phyloP scores from a whole-genome alignment of 2,329 filamentous ascomycete species.

The Fusarium coicis region DNA sequence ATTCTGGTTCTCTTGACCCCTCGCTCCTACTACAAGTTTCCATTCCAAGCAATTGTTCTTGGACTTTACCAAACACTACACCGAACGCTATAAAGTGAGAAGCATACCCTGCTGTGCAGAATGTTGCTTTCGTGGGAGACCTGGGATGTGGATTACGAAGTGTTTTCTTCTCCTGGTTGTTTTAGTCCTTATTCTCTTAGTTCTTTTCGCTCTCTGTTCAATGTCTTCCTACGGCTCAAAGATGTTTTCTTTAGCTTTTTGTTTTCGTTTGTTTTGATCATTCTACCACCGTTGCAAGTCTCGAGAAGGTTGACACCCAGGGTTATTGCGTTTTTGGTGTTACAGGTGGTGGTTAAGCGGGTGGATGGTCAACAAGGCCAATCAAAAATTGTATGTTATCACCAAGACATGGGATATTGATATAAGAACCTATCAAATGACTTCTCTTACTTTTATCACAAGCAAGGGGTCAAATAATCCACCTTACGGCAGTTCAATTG shows the following conservation, averaged over 20 bases:
- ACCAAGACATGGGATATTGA: too few species aligned
- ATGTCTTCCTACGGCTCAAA: accelerated
- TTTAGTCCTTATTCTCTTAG: accelerated
- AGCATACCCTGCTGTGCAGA: too few species aligned
- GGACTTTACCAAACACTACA: neutral
- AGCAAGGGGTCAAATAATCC: accelerated
- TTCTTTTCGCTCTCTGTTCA: too few species aligned
- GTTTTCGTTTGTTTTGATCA: neutral
- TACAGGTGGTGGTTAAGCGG: neutral
- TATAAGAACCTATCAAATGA: neutral
- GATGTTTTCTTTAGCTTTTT: too few species aligned
- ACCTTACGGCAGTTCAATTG: neutral
- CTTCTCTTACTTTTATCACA: too few species aligned
- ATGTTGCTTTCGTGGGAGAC: neutral
- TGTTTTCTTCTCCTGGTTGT: neutral
- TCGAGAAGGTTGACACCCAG: neutral
- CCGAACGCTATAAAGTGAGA: neutral
- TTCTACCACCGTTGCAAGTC: accelerated
- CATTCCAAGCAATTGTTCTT: neutral
- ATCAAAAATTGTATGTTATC: neutral
- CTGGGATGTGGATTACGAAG: accelerated
- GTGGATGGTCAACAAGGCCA: neutral
- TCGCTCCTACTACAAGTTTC: neutral
- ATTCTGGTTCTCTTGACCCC: neutral
- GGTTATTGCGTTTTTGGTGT: neutral